Base-by-base conservation (phyloP, 768 basidiomycete genomes). In the Suillus tomentosus region DNA sequence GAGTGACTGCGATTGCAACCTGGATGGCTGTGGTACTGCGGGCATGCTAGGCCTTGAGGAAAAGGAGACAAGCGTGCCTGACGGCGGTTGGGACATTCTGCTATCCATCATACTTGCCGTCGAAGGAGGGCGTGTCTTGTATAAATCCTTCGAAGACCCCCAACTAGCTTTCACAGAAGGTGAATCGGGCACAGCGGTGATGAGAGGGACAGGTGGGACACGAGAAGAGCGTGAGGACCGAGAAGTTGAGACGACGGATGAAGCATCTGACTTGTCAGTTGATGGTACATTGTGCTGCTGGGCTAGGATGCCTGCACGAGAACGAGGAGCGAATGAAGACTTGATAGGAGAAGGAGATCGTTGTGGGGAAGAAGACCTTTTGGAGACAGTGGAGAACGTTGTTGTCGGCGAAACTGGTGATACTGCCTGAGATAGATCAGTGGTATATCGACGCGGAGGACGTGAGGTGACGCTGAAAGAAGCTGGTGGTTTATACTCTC, bases 401-500 rank as follows among this genome's bases (percentile, higher is more conserved):
- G 34, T 13, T 40, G 43, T 50, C 36, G 42, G 34, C 24, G 66
- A 65, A 10, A 43, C n/a, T 0, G 66, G 51, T 8, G 74, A 61
- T 8, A 56, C 19, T 43, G 2, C 27, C 5, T 62, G 61, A 9
- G 60, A 64, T 10, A 63, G 61, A 22, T 72, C 76, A 1, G 54
- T 67, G 15, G 74, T 77, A 9, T 69, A 78, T 59, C 72, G 71
- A 36, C 84, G 72, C 56, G 80, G 77, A 24, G 87, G 87, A 24
- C 87, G 76, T 22, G 87, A 87, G 2, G 84, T 86, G 54, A 89
- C 87, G 64, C 84, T 85, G 69, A 89, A 89, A 34, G 86, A 78
- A 8, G 85, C 81, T 11, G 81, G 81, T 5, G 86, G 83, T 55
- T 82, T 76, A 39, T 85, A 81, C 69, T 82, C 79, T 66, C 83